Conservation (phyloP, 345 rosid species). For the Linum trigynum region DNA sequence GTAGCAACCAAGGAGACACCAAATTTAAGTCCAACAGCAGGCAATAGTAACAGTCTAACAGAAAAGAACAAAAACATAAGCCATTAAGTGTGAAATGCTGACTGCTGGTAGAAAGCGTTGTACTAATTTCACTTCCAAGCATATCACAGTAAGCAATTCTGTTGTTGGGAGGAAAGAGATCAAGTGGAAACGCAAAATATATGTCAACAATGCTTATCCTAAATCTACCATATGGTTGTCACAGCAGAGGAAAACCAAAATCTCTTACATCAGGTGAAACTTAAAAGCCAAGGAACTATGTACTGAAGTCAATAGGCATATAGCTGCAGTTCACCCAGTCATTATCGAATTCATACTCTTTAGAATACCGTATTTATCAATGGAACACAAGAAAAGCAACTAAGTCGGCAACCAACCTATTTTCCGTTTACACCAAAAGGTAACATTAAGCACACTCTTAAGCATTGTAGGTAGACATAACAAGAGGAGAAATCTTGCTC, state of each 20-base stretch:
- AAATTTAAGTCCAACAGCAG: neutral
- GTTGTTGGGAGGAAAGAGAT: neutral
- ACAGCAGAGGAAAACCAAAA: neutral
- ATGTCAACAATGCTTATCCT: neutral
- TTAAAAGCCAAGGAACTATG: neutral
- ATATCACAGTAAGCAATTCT: neutral
- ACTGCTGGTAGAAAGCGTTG: no score
- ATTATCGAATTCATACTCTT: neutral
- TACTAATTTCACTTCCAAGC: neutral
- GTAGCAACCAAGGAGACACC: neutral
- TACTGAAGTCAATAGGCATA: neutral
- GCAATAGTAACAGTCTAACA: neutral
- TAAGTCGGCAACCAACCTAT: neutral
- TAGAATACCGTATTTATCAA: neutral
- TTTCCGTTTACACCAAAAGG: neutral
- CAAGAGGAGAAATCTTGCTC: neutral
- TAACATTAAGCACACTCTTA: neutral
- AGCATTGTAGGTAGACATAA: no score
- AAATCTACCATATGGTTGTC: neutral
- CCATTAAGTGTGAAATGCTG: neutral
- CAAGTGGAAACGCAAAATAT: neutral
- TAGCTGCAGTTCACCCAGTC: neutral
- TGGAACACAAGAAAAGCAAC: neutral
- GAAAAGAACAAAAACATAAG: neutral
- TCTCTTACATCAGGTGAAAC: neutral